phyloP scores from a whole-genome alignment of 805 yeast genomes.

The Candida suzukii region DNA sequence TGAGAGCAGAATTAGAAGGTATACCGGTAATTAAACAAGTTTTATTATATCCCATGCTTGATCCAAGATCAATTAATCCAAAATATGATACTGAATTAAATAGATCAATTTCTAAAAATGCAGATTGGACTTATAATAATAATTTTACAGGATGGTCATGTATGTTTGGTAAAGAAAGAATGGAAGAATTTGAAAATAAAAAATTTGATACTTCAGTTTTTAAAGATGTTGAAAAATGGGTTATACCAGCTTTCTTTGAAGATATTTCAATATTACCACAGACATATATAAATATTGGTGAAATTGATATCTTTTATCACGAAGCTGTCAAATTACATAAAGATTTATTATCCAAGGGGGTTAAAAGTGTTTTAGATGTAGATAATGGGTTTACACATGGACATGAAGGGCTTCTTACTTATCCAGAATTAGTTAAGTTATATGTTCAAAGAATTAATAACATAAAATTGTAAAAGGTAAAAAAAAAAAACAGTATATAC shows the following conservation, averaged over 20 bases:
- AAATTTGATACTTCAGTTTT: neutral
- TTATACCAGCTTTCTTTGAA: neutral
- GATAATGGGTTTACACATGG: neutral
- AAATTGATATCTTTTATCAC: slow-evolving; percentile 1
- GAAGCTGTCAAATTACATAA: neutral
- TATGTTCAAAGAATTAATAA: neutral
- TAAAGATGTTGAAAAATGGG: neutral
- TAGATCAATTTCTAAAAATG: neutral
- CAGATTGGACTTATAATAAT: slow-evolving; percentile 1
- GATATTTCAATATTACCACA: neutral
- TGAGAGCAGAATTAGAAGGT: neutral
- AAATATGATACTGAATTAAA: neutral
- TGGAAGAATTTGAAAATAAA: neutral
- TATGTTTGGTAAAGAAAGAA: neutral
- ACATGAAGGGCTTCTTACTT: neutral
- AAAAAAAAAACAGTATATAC: too few species aligned
- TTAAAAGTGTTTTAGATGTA: neutral
- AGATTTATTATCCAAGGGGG: neutral
- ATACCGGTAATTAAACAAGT: neutral
- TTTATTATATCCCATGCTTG: slow-evolving; percentile 1
- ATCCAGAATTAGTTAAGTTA: neutral
- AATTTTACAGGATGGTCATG: slow-evolving; percentile 1
- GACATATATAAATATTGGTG: slow-evolving; percentile 1
- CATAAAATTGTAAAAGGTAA: neutral
- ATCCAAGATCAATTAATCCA: neutral